Base-by-base conservation (phyloP, 306 rosid genomes). In the Adenanthera pavonina region DNA sequence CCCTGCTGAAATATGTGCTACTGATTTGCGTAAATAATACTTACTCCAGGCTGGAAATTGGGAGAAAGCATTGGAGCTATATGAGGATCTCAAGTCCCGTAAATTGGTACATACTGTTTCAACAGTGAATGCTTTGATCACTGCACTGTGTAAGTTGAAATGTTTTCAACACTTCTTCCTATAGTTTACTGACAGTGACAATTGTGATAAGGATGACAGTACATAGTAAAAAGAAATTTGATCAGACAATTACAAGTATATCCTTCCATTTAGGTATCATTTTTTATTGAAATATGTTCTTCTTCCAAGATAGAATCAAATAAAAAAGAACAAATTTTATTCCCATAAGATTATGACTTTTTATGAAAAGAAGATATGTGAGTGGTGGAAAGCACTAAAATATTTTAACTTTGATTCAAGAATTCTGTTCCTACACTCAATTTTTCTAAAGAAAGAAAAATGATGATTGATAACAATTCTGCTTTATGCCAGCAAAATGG, bases 61-160 rank as follows among this genome's bases (percentile, higher is more conserved):
- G 99, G 88, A 87, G 89, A 95, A 86, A 83, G 98, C 97, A 65
- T 70, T 90, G 89, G 90, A 87, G 82, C 91, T 95, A 62, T 95
- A 90, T 60, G 91, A 90, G 80, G 81, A 89, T 84, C 97, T 95
- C 79, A 95, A 90, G 80, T 86, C 91, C 73, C 84, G 79, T 73
- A 89, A 92, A 69, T 72, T 86, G 87, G 80, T 76, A 69, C 86
- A 51, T 68, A 87, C 93, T 70, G 98, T 92, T 86, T 89, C 99
- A 82, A 91, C 97, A 71, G 81, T 92, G 82, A 95, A 95, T 85
- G 99, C 99, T 81, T 88, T 92, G 88, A 92, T 95, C 78, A 95
- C 96, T 71, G 96, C 99, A 80, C 87, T 95, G 69, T 95, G 99
- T 95, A 89, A 87, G 99, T 88, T 56, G 59, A 38, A 46, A 49